A percentile compares a stretch with the other conserved stretches of the same genome.
phyloP scores from a whole-genome alignment of 208 protist genomes.

The Trypanosoma platydactyli region DNA sequence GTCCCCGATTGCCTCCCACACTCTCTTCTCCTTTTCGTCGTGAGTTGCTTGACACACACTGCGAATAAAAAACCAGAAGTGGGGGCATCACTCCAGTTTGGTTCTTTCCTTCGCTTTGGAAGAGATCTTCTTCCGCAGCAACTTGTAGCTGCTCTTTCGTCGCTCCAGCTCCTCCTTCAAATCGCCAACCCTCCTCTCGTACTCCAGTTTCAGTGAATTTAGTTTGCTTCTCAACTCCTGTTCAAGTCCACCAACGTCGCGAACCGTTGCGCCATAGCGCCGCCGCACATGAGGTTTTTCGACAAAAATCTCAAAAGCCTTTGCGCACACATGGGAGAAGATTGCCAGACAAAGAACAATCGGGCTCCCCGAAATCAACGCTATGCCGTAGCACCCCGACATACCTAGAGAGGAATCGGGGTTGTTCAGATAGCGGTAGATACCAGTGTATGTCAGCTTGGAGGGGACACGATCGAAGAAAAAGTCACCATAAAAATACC shows the following conservation, averaged over 20 bases:
- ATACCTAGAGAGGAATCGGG: conserved; percentile 90
- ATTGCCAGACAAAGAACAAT: conserved; percentile 74
- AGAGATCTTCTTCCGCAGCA: not conserved
- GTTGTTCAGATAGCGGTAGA: conserved; percentile 96
- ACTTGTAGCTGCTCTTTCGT: conserved; percentile 4
- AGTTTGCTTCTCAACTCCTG: conserved; percentile 49
- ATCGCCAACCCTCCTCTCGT: conserved; percentile 36
- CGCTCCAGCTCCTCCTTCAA: conserved; percentile 40
- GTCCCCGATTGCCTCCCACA: no score
- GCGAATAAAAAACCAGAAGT: conserved; percentile 3
- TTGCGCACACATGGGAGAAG: conserved; percentile 70
- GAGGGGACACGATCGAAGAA: conserved; percentile 72
- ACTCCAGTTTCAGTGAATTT: conserved; percentile 41
- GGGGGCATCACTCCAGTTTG: conserved; percentile 1
- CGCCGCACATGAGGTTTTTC: conserved; percentile 76
- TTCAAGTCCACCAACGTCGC: conserved; percentile 50
- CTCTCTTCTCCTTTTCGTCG: no score
- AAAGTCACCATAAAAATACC: conserved; percentile 94
- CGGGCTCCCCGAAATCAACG: conserved; percentile 82
- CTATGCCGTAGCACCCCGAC: conserved; percentile 87
- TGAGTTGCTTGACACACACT: no score
- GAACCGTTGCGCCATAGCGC: conserved; percentile 50
- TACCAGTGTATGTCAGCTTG: conserved; percentile 89
- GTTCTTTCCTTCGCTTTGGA: not conserved
- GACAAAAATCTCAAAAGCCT: conserved; percentile 80